Percentiles rank a stretch among this genome's conserved stretches.
phyloP scores from a whole-genome alignment of 2,329 filamentous ascomycete genomes.

The Curvularia sp. region DNA sequence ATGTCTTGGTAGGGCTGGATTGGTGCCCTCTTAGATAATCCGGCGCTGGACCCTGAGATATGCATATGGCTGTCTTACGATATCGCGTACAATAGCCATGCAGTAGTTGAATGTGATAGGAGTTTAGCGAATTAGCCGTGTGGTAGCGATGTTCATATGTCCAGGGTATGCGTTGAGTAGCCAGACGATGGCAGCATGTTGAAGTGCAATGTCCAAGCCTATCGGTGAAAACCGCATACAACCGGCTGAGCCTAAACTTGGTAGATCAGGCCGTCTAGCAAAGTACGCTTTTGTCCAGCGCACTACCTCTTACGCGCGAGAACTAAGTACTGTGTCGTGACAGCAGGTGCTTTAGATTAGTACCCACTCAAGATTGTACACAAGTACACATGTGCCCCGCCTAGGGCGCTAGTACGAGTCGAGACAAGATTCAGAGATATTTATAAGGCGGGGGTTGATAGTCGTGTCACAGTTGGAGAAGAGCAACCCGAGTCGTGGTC shows the following conservation, averaged over 20 bases:
- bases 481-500: neutral
- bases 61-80: neutral
- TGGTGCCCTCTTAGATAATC: slow-evolving; percentile 13
- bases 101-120: neutral
- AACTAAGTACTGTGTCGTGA: neutral
- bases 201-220: neutral
- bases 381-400: neutral
- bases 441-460: neutral
- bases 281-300: neutral
- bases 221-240: neutral
- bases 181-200: neutral
- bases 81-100: neutral
- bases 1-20: slow-evolving; percentile 11
- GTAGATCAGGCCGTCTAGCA: neutral
- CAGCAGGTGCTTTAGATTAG: neutral
- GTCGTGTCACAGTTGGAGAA: neutral
- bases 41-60: slow-evolving; percentile 15
- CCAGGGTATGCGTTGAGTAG: neutral
- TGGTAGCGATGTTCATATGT: neutral
- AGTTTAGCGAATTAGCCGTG: neutral
- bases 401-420: slow-evolving; percentile 8
- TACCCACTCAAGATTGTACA: neutral
- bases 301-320: neutral
- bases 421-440: slow-evolving; percentile 5
- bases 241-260: neutral